Evolutionary conservation across 371 early-diverging fungal genomes (phyloP), one percentile per base, ranked within the genome.

Genomic region (Zancudomyces culisetae): DNA sequence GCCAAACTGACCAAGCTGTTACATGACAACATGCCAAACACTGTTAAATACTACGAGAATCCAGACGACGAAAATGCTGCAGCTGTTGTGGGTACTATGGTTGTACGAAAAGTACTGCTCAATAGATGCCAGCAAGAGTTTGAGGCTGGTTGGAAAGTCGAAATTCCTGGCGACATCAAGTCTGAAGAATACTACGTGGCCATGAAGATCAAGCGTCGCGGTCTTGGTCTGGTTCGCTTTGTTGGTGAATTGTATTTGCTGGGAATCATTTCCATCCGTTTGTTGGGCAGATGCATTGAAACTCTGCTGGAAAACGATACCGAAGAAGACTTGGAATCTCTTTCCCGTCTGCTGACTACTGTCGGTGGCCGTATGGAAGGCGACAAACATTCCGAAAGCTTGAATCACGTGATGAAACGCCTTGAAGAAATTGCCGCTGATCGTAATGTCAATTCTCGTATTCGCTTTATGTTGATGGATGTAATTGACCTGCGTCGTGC

Each of bases 211-310:
- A 95, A 97, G 77, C 87, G 94, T 57, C 82, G 85, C 39, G 87
- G 85, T 51, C 79, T 97, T 50, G 95, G 95, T 60, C 80, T 94
- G 59, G 81, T 91, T 28, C 69, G 72, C 42, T 93, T 94, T 64
- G 86, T 97, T 59, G 93, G 96, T 62, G 92, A 95, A 67, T 72
- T 97, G 46, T 97, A 84, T 79, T 84, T 87, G 70, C 66, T 76
- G 45, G 66, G 70, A 43, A 81, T 97, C 76, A 70, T 97, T 57
- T 81, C 87, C 2, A 84, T 86, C 55, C 82, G 82, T 66, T 87
- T 97, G 52, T 89, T 97, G 79, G 83, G 86, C 61, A 71, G 75
- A 60, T 90, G 92, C 63, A 70, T 94, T 59, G 70, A 68, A 49
- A 74, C 74, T 41, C 73, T 97, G 52, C 72, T 90, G 56, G 58